Conservation (phyloP, 495 filamentous ascomycete species). For the Schizothecium vesticola region DNA sequence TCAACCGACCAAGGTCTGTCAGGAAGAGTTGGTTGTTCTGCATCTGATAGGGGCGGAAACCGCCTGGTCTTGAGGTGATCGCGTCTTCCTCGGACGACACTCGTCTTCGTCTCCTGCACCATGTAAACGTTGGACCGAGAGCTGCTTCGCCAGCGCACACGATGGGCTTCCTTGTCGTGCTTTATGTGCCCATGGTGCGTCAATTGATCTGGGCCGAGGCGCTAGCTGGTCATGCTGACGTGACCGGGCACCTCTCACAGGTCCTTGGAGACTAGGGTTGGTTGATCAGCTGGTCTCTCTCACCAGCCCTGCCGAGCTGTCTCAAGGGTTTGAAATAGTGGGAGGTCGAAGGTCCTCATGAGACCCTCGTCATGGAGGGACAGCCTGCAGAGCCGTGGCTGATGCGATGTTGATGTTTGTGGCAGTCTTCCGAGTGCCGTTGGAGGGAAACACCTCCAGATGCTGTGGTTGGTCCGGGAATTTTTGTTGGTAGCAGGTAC, state of each 20-base stretch:
- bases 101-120: neutral
- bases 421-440: neutral
- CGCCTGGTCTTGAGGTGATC: neutral
- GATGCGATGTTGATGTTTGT: neutral
- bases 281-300: no score
- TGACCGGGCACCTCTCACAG: neutral
- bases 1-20: neutral
- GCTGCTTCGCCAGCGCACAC: no score
- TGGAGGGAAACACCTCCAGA: neutral
- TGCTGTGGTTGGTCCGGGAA: no score
- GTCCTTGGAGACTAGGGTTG: neutral
- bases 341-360: neutral
- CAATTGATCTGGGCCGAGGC: no score
- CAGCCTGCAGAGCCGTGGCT: neutral
- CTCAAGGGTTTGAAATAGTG: no score
- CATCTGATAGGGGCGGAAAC: neutral
- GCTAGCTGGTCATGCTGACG: neutral
- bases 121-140: neutral
- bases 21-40: neutral
- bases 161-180: no score
- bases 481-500: no score
- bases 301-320: no score
- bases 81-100: neutral
- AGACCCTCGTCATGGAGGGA: neutral
- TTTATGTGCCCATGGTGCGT: no score